Evolutionary conservation across 2,329 filamentous ascomycete species (phyloP).

Genomic region (Aspergillus tubingensis): DNA sequence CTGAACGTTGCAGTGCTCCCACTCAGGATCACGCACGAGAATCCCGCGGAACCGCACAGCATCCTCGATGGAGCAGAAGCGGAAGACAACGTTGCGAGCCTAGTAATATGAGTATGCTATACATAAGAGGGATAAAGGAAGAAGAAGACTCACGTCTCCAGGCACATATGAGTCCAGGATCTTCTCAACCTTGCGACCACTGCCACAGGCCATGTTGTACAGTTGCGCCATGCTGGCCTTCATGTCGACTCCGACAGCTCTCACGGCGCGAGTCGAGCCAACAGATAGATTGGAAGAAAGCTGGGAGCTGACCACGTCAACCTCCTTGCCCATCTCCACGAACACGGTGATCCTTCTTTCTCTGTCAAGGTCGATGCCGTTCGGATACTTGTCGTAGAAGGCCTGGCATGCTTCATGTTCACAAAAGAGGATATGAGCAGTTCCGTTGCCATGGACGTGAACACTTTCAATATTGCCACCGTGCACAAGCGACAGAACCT

Average conservation of each 20-base stretch:
- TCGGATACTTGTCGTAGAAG: slow-evolving; percentile 39
- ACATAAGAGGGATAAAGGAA: background rate
- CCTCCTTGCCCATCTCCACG: slow-evolving; percentile 41
- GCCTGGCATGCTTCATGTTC: slow-evolving; percentile 35
- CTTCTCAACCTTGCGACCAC: slow-evolving; percentile 48
- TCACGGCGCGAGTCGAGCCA: slow-evolving; percentile 50
- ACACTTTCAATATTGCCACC: slow-evolving; percentile 42
- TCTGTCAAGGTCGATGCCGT: slow-evolving; percentile 39
- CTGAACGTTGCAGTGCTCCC: slow-evolving; percentile 49
- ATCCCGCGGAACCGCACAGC: slow-evolving; percentile 48
- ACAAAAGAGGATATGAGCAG: slow-evolving; percentile 40
- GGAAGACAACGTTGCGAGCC: slow-evolving; percentile 49
- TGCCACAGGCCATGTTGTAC: slow-evolving; percentile 40
- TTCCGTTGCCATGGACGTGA: slow-evolving; percentile 21
- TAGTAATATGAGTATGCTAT: slow-evolving; percentile 22
- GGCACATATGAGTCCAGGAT: slow-evolving; percentile 45
- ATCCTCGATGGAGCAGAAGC: slow-evolving; percentile 50
- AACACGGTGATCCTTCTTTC: slow-evolving; percentile 35
- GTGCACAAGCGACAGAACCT: slow-evolving; percentile 41
- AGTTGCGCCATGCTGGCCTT: slow-evolving; percentile 42
- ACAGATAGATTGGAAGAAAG: slow-evolving; percentile 44
- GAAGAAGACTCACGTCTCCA: slow-evolving; percentile 40
- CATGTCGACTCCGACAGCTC: slow-evolving; percentile 45
- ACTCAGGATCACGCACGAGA: slow-evolving; percentile 45
- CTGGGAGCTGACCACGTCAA: slow-evolving; percentile 45